phyloP scores from a whole-genome alignment of 495 filamentous ascomycete species.

The Darksidea phi region DNA sequence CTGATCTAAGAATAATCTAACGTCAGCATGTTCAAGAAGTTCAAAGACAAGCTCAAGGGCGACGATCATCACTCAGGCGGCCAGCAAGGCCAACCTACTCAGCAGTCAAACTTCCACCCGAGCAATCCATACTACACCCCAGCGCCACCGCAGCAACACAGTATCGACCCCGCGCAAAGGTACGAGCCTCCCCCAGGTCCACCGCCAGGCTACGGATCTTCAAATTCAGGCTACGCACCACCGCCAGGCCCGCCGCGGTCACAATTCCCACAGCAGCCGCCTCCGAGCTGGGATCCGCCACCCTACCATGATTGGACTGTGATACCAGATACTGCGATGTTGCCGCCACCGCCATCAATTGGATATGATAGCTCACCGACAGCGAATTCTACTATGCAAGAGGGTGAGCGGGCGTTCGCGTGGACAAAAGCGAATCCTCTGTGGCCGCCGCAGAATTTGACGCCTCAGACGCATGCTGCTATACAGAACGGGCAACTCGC shows the following conservation, averaged over 20 bases:
- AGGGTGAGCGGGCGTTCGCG: slow-evolving; percentile 68
- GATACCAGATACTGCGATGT: slow-evolving; percentile 73
- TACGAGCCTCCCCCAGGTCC: slow-evolving; percentile 34
- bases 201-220: slow-evolving; percentile 28
- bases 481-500: slow-evolving; percentile 49
- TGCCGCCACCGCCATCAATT: slow-evolving; percentile 78
- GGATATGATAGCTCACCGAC: slow-evolving; percentile 65
- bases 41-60: slow-evolving; percentile 25
- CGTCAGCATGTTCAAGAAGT: slow-evolving; percentile 27
- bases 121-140: slow-evolving; percentile 29
- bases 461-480: slow-evolving; percentile 48
- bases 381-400: slow-evolving; percentile 68
- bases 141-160: slow-evolving; percentile 1
- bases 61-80: slow-evolving; percentile 5
- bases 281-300: slow-evolving; percentile 41
- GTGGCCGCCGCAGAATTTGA: slow-evolving; percentile 50
- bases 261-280: slow-evolving; percentile 21
- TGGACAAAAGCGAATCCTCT: slow-evolving; percentile 71
- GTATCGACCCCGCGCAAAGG: neutral
- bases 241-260: slow-evolving; percentile 49
- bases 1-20: neutral
- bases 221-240: slow-evolving; percentile 35
- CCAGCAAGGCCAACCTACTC: no score
- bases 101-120: slow-evolving; percentile 20
- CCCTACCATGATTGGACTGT: slow-evolving; percentile 77